Evolutionary conservation across 441 rosid genomes (phyloP), one percentile per base, ranked within the genome.

Genomic region (Arabidopsis hybrid): DNA sequence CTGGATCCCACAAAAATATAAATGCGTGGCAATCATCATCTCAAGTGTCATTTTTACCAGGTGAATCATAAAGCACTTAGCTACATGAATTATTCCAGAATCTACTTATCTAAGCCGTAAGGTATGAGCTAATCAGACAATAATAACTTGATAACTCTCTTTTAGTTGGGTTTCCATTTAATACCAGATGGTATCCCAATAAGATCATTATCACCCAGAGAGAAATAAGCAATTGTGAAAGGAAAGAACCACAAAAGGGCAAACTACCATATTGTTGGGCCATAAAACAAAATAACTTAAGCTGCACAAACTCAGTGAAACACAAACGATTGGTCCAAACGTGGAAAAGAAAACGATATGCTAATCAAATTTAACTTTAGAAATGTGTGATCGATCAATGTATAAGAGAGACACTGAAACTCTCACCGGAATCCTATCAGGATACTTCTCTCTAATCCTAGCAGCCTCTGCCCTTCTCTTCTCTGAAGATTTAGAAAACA

Each of bases 401-500:
- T 12, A 7, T 2, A 52, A 26, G 45, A 63, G 18, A 56, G 34
- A 16, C 47, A 53, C 16, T 8, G 36, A 18, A 55, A 38, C 18
- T 32, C 79, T 67, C 77, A 85, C 90, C 36, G 88, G 90, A 62
- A 86, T 83, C 31, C 90, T 86, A 69, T 86, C 88, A 9, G 88
- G 85, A 65, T 86, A 86, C 64, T 84, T 86, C 75, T 86, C 90
- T 79, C 88, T 83, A 72, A 86, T 86, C 49, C 90, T 83, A 52
- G 85, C 82, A 76, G 90, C 84, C 77, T 86, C 90, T 0, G 87
- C 88, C 68, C 79, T 84, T 79, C 90, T 86, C 82, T 85, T 86
- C 72, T 86, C 90, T 86, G 61, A 69, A 35, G 6, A 40, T 50
- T 29, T 1, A 77, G 6, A 14, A 69, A 50, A 73, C 12, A 64